Conservation (phyloP, 2,329 filamentous ascomycete genomes). For the Blastomyces percursus region DNA sequence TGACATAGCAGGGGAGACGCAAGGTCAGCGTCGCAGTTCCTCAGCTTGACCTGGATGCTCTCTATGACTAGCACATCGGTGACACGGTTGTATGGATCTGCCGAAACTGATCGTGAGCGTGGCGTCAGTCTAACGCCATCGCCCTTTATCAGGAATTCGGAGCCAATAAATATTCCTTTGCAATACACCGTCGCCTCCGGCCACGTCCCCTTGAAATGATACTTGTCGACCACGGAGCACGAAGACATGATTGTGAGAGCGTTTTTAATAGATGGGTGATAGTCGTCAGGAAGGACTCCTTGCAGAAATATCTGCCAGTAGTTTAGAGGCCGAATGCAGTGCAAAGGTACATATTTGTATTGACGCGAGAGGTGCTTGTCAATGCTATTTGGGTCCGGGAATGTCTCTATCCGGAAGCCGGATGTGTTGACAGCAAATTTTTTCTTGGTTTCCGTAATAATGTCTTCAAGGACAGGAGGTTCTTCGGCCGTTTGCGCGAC, state of each 20-base stretch:
- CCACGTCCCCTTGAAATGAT: constrained; percentile 45
- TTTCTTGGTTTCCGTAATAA: constrained; percentile 33
- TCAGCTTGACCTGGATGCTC: constrained; percentile 42
- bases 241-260: constrained; percentile 45
- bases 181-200: constrained; percentile 44
- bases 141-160: constrained; percentile 44
- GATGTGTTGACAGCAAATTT: constrained; percentile 38
- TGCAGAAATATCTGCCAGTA: constrained; percentile 43
- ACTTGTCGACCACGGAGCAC: constrained; percentile 43
- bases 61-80: constrained; percentile 46
- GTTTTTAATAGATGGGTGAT: constrained; percentile 45
- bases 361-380: constrained; percentile 44
- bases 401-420: constrained; percentile 48
- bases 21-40: constrained; percentile 38
- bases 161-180: constrained; percentile 45
- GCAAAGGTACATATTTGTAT: constrained; percentile 45
- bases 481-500: constrained; percentile 43
- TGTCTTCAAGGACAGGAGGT: constrained; percentile 35
- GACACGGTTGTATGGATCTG: constrained; percentile 17
- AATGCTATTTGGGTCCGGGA: constrained; percentile 40
- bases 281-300: constrained; percentile 29
- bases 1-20: constrained; percentile 38
- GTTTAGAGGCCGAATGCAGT: constrained; percentile 45
- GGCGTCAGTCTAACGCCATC: constrained; percentile 45
- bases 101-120: constrained; percentile 10